Base-by-base conservation (phyloP, 345 rosid genomes). In the Brassica cretica region DNA sequence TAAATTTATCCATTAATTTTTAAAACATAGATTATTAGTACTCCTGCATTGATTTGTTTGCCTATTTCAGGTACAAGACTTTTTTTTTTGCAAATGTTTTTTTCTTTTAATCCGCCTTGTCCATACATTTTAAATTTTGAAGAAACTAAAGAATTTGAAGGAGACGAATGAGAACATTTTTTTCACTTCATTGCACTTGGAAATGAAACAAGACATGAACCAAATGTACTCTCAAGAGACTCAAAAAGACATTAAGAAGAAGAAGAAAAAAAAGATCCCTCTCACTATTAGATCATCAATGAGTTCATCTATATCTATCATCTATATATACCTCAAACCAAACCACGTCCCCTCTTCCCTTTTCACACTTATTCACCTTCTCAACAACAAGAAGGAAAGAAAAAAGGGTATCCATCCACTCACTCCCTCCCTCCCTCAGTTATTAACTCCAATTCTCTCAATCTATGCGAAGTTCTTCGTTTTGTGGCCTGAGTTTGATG, bases 391-490 rank as follows among this genome's bases (percentile, higher is more conserved):
- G 60, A 53, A 53, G 8, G 19, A 51, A 15, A 53, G 5, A 53
- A 6, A 53, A 53, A 53, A 2, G 21, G 24, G 60, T 2, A 73
- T 0, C 46, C 46, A n/a, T 46, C 16, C 55, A 51, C 2, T 6
- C 41, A 0, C 21, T 64, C 78, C n/a, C 64, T 37, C 8, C 25
- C 21, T 19, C 21, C 24, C 37, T 19, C 24, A 53, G 66, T 39
- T 30, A 6, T 72, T 83, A 76, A 69, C 78, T 69, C 79, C 66
- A 61, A 59, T 35, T 14, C 55, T 62, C 72, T 85, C 82, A 94
- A 89, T 94, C 97, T 82, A 80, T 85, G 18, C 97, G 93, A 75
- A 87, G 85, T 49, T 75, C 84, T 35, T 89, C 92, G 81, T 84
- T 82, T 74, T 86, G 93, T 5, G 82, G 86, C 87, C 90, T 92